phyloP scores from a whole-genome alignment of 257 asterid species.

The Misopates orontium region DNA sequence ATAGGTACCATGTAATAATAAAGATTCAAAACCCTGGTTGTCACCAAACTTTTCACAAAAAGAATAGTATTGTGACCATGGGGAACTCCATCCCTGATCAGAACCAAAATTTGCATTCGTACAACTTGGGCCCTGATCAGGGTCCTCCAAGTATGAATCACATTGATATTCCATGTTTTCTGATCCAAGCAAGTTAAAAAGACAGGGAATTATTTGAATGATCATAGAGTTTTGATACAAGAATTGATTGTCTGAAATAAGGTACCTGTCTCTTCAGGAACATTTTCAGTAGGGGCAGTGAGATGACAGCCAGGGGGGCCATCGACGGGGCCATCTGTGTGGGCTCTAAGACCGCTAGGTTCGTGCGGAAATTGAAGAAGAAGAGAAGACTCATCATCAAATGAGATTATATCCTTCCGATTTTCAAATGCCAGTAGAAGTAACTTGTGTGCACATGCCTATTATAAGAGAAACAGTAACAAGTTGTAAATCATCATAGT shows the following conservation, averaged over 20 bases:
- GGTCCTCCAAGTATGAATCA: background rate
- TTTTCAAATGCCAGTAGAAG: slow-evolving; percentile 35
- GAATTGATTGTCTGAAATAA: slow-evolving; percentile 9
- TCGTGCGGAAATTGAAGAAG: slow-evolving; percentile 25
- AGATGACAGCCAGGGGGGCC: background rate
- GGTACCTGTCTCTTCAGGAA: slow-evolving; percentile 19
- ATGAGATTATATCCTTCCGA: slow-evolving; percentile 15
- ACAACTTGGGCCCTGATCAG: background rate
- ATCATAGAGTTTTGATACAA: background rate
- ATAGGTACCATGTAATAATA: background rate
- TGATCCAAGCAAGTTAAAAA: background rate
- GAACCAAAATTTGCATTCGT: background rate
- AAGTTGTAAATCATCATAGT: background rate
- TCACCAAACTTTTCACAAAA: background rate
- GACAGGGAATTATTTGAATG: background rate
- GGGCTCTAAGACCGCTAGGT: background rate
- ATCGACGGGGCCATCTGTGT: slow-evolving; percentile 5
- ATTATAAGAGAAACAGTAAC: slow-evolving; percentile 11
- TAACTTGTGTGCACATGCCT: slow-evolving; percentile 33
- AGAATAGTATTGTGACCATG: background rate
- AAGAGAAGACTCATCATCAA: slow-evolving; percentile 35
- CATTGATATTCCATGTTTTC: background rate
- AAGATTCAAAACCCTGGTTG: background rate
- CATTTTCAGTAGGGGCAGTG: background rate
- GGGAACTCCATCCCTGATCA: background rate